phyloP scores from a whole-genome alignment of 2,329 filamentous ascomycete genomes.

The Alternaria sp. region DNA sequence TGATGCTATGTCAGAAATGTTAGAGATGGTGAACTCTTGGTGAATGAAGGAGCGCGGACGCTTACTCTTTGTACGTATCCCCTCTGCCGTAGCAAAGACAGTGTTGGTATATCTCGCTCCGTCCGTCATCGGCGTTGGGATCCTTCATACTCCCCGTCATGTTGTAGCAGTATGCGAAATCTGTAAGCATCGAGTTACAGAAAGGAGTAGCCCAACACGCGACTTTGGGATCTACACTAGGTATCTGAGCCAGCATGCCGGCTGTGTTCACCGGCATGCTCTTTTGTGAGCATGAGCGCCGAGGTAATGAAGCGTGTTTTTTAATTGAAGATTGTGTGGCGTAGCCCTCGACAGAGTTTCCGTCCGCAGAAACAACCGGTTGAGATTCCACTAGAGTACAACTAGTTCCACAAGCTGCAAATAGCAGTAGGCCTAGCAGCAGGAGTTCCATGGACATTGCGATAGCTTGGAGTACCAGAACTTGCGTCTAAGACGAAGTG shows the following conservation, averaged over 20 bases:
- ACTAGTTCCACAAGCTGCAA: not conserved
- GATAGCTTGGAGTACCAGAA: not conserved
- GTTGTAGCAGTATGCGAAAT: conserved; percentile 3
- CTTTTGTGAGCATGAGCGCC: not conserved
- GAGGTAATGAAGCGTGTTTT: not conserved
- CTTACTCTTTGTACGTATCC: conserved; percentile 4
- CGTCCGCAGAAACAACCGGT: not conserved
- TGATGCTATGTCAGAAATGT: not conserved
- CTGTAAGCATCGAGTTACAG: not conserved
- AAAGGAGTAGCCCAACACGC: conserved; percentile 1
- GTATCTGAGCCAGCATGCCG: not conserved
- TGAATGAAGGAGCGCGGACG: not conserved
- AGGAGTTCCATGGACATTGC: not conserved
- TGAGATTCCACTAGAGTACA: not conserved
- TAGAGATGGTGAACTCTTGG: not conserved
- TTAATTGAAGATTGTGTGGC: not conserved
- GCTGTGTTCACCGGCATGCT: not conserved
- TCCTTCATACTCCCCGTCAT: not conserved
- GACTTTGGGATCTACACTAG: not conserved
- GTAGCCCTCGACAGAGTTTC: not conserved
- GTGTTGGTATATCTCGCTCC: conserved; percentile 1
- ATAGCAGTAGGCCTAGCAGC: not conserved
- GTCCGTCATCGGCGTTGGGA: conserved; percentile 1
- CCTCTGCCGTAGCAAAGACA: not conserved
- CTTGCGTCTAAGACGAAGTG: not conserved